Base-by-base conservation (phyloP, 106 monocot genomes). In the Dactylorhiza incarnata region DNA sequence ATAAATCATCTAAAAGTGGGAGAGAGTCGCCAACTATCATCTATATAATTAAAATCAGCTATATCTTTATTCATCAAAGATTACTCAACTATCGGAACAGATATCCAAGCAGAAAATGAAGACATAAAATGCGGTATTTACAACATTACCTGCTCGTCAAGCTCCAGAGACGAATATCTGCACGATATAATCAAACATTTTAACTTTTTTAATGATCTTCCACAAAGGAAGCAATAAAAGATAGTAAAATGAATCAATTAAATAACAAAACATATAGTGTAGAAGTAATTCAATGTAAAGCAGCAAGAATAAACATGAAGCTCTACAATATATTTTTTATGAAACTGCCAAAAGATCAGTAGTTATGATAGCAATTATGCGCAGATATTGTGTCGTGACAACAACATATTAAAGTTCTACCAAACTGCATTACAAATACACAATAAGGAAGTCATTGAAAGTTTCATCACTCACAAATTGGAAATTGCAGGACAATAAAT, bases 161-260 rank as follows among this genome's bases (percentile, higher is more conserved):
- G 76, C 94, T 89, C 99, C 99, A 99, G 67, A 94, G 91, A 55
- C 94, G 94, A 78, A 99, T 89, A 88, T 99, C 97, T 99, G 97
- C 72, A 58, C 48, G 49, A 49, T 16, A 72, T 22, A n/a, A 71
- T 14, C 29, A 23, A 65, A 29, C 5, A 22, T 72, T 11, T 4
- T 10, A 65, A 65, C 19, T 26, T 5, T 37, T 37, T 37, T 37
- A 37, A 37, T 65, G 12, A 7, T n/a, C 24, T 65, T 65, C 65
- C 26, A 65, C 29, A 65, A 65, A 65, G 29, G 12, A 5, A 65
- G 5, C 6, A 24, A 65, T n/a, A 79, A 25, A 37, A 65, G 15
- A 69, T 3, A 66, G 3, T 66, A 37, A 29, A 37, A 68, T 68
- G 43, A 68, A 68, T 13, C 68, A 68, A 10, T 62, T 22, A 24